Base-by-base conservation (phyloP, 768 basidiomycete species). In the Panaeolus cyanescens region DNA sequence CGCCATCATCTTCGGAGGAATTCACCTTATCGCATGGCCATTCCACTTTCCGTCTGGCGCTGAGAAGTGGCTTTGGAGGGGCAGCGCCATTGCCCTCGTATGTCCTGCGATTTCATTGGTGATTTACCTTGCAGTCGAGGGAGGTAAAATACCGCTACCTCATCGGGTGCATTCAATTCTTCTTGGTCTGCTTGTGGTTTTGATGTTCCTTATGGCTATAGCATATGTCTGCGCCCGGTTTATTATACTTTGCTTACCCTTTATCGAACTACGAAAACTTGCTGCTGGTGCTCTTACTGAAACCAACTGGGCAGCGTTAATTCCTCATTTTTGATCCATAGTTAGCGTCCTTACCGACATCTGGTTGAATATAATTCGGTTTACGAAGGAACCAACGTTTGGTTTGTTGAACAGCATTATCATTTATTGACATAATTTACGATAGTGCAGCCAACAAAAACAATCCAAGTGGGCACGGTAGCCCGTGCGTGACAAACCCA, bases 21-120 rank as follows among this genome's bases (percentile, higher is more conserved):
- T 68, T n/a, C 67, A 68, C 25, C 56, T 39, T 20, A 55, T 65
- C 3, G 67, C 59, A 1, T 65, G 65, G 65, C 40, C 55, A 6
- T 61, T 62, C 20, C 25, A 34, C 3, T 68, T 64, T 37, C 64
- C 67, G 13, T 59, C 66, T 5, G 1, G 22, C 9, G 34, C 58
- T 15, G 64, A 64, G 17, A 45, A 42, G 6, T 28, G 15, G 3
- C 30, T 69, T 2, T 66, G 64, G 61, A 57, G 53, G 15, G 20
- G n/a, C n/a, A 40, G 57, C 5, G 12, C 36, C 19, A 22, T 58
- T n/a, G 30, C 20, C 17, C 20, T 55, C 19, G 45, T 45, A 25
- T 3, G 25, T 45, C 15, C 50, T 20, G 36, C 56, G 17, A 40
- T 58, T 17, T n/a, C n/a, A n/a, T n/a, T n/a, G n/a, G n/a, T n/a